A percentile compares a stretch with the other conserved stretches of the same genome.
Conservation (phyloP, 306 rosid species). For the Hylodesmum podocarpum region DNA sequence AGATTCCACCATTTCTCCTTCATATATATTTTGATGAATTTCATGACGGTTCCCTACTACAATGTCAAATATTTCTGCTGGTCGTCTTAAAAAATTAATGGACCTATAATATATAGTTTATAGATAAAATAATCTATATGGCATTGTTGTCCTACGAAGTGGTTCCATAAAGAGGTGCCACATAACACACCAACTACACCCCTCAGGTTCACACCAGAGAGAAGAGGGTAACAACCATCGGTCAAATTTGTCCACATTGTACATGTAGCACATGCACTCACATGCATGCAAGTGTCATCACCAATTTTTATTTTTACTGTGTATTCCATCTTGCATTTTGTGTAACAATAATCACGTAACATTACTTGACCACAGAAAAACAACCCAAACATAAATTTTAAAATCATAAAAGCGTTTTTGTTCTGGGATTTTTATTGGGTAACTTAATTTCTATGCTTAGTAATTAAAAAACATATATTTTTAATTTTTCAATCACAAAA, state of each 20-base stretch:
- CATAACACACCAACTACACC: conserved; percentile 1
- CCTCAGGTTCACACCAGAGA: conserved; percentile 10
- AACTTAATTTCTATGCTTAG: neutral
- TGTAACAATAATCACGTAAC: neutral
- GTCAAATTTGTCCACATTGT: conserved; percentile 34
- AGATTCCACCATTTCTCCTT: neutral
- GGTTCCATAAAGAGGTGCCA: conserved; percentile 2
- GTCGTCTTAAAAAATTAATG: neutral
- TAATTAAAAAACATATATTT: too few species aligned
- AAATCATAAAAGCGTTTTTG: neutral
- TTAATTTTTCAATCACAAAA: too few species aligned
- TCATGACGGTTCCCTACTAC: neutral
- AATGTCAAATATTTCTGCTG: conserved; percentile 22
- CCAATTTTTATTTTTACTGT: neutral
- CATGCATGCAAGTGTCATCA: conserved; percentile 27
- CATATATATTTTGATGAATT: neutral
- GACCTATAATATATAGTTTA: neutral
- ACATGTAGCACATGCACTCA: conserved; percentile 8
- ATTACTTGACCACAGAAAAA: neutral
- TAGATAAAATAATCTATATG: neutral
- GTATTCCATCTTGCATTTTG: neutral
- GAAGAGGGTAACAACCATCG: conserved; percentile 14
- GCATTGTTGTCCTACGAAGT: neutral
- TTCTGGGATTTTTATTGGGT: neutral
- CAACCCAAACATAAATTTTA: neutral